Conservation (phyloP, 1,284 basidiomycete species). For the Ustilago loliicola region DNA sequence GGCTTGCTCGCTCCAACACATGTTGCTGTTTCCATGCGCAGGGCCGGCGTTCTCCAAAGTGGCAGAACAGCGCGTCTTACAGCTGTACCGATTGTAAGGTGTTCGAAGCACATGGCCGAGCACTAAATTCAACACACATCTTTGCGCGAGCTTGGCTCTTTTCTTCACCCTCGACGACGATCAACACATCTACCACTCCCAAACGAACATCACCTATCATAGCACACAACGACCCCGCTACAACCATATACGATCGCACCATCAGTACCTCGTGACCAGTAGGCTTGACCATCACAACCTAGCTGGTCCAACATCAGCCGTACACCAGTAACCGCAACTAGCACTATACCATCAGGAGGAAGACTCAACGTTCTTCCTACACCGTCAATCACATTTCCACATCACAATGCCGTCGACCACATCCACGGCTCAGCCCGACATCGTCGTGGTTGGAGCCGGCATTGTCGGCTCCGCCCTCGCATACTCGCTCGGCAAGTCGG, state of each 20-base stretch:
- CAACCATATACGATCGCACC: background rate
- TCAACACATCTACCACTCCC: no score
- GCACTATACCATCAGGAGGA: background rate
- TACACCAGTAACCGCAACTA: no score
- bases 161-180: background rate
- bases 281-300: constrained; percentile 22
- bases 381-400: background rate
- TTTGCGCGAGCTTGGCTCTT: background rate
- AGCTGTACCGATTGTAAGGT: background rate
- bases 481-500: constrained; percentile 64
- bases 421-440: constrained; percentile 33
- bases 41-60: constrained; percentile 7
- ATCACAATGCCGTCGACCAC: constrained; percentile 18
- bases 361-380: constrained; percentile 8
- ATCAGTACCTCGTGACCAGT: constrained; percentile 19
- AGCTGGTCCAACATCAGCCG: constrained; percentile 21
- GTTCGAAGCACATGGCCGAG: constrained; percentile 16
- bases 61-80: background rate
- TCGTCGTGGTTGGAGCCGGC: constrained; percentile 68
- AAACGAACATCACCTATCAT: background rate
- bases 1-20: background rate
- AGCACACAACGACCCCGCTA: no score
- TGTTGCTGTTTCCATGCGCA: background rate
- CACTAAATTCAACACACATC: constrained; percentile 15
- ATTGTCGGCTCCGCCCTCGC: constrained; percentile 67